Evolutionary conservation across 306 rosid genomes (phyloP), one percentile per base, ranked within the genome.

Genomic region (Delonix regia): DNA sequence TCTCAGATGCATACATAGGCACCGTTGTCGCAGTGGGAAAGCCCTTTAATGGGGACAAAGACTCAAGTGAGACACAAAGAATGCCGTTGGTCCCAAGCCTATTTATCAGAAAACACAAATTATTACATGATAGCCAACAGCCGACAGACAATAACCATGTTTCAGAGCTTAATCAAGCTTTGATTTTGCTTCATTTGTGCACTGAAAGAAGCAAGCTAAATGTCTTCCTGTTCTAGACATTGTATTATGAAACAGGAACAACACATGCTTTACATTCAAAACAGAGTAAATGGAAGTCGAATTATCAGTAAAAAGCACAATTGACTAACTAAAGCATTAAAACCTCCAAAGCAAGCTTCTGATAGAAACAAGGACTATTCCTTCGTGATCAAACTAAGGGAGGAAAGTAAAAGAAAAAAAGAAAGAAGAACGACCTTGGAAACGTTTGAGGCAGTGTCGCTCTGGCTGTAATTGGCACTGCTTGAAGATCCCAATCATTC

Each of bases 21-120:
- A 82, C 90, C 60, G 86, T 80, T 75, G 87, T 10, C 25, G 85
- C 53, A 13, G 87, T 66, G 1, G 87, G 76, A 71, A 91, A 89
- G 71, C 89, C 84, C 84, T 91, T 91, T 48, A 85, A 75, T 1
- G 93, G 87, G 49, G 97, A 89, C 74, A 92, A 67, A 14, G 96
- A 84, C 77, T 91, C 98, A 48, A 93, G 84, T 0, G 98, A 89
- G 71, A 88, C 84, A 39, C 94, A 88, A 33, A 93, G 90, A 74
- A 91, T 81, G 76, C 98, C 93, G 25, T 90, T 96, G 49, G 79
- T 76, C 78, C 96, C 93, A 75, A 91, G 82, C 97, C 99, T 96
- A 74, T 69, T 64, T 39, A 73, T 56, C 63, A 66, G 36, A 42
- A 84, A 74, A 47, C 8, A 57, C 45, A 77, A 30, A 44, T 48